Percentiles rank a stretch among this genome's conserved stretches.
Evolutionary conservation across 1,284 basidiomycete species (phyloP).

Genomic region (Pseudozyma hubeiensis): DNA sequence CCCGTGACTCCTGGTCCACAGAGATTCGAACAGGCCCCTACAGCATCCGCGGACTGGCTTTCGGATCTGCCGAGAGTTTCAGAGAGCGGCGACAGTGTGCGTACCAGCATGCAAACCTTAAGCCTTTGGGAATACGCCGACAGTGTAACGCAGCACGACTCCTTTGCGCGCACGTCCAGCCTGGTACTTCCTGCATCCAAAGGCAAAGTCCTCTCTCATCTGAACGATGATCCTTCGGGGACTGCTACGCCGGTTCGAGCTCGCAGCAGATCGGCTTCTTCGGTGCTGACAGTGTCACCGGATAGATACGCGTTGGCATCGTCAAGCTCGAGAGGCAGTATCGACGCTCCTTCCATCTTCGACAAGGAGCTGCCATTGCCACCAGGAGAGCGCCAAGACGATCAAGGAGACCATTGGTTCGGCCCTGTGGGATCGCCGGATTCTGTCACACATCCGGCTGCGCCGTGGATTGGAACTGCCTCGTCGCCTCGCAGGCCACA

Average conservation of each 20-base stretch:
- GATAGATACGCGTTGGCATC: background rate
- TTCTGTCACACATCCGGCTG: background rate
- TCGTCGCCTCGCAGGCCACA: background rate
- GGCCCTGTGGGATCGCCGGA: conserved; percentile 5
- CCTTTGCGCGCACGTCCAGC: conserved; percentile 8
- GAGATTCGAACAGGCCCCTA: background rate
- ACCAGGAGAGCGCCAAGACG: background rate
- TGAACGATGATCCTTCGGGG: background rate
- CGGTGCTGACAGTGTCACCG: conserved; percentile 1
- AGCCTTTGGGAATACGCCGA: conserved; percentile 19
- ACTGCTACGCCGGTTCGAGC: background rate
- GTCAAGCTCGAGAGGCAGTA: conserved; percentile 19
- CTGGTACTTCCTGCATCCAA: background rate
- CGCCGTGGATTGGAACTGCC: background rate
- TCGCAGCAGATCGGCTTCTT: conserved; percentile 17
- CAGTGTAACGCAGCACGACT: background rate
- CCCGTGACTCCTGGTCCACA: background rate
- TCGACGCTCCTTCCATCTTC: conserved; percentile 15
- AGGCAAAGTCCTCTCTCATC: no score
- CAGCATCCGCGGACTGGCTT: background rate
- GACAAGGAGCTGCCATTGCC: conserved; percentile 33
- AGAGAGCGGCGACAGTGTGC: conserved; percentile 17
- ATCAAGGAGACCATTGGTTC: conserved; percentile 4
- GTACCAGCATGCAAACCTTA: conserved; percentile 15
- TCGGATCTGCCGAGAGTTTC: conserved; percentile 1